Evolutionary conservation across 2,329 filamentous ascomycete genomes (phyloP), one percentile per base, ranked within the genome.

Genomic region (Gliomastix tumulicola): DNA sequence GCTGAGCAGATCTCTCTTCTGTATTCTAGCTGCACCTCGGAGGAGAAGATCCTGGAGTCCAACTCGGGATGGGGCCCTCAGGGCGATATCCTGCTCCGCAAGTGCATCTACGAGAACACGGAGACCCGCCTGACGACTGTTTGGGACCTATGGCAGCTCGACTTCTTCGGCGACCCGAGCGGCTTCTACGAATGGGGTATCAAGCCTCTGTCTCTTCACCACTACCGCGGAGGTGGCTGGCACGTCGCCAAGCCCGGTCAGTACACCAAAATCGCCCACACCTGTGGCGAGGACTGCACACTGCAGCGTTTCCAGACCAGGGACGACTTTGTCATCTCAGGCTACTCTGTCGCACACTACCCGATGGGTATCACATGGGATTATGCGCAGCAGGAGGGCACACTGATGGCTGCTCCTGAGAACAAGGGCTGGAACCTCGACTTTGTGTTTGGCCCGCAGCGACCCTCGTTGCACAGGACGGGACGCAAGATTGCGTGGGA

Each of bases 141-240:
- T 38, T 66, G 68, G 47, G 71, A 74, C 23, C 62, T 82, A 11
- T 79, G 71, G 59, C 77, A 81, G 51, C 63, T 81, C 18, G 77
- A 82, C 48, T 59, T 82, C 32, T 66, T 69, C 39, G 71, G 69
- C 33, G 74, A 81, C 49, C 71, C 75, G 4, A 74, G 74, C 1
- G 77, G 77, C 5, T 79, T 81, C 56, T 82, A 80, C 54, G 77
- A 82, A 56, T 69, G 71, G 27, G 74, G 74, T 21, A 67, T 76
- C 44, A 67, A 70, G 44, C 76, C 77, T 2, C 62, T 80, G 17
- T 77, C 73, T 7, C 64, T 82, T 17, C 77, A 82, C 54, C 76
- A 82, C 59, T 81, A 77, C 64, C 77, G 77, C 48, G 73, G 74
- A 32, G 70, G 71, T 30, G 66, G 69, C 38, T 78, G 73, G 73